Evolutionary conservation across 176 grass and related monocot genomes (phyloP).

Genomic region (Oryza rufipogon): DNA sequence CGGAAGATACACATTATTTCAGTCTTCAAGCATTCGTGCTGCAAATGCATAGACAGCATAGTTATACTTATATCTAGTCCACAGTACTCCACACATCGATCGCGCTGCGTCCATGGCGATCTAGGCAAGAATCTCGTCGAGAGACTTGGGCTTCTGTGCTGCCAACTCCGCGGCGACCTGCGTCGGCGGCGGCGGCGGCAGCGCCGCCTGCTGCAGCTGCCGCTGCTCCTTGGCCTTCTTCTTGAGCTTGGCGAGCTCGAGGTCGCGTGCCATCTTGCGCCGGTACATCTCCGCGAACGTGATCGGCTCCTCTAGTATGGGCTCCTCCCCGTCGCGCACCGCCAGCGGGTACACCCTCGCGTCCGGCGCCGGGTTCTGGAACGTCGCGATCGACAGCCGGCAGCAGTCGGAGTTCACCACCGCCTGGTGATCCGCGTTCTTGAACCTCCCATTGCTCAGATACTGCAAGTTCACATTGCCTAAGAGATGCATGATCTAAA

Average conservation of each 20-base stretch:
- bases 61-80: too few relatives aligned
- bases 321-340: conserved; percentile 71
- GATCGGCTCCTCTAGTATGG: conserved; percentile 73
- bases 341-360: conserved; percentile 83
- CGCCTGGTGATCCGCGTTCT: conserved; percentile 91
- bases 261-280: conserved; percentile 76
- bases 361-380: conserved; percentile 86
- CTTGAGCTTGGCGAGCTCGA: conserved; percentile 79
- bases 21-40: too few relatives aligned
- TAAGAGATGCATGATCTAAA: too few relatives aligned
- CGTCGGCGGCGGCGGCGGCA: conserved; percentile 27
- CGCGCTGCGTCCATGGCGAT: background rate
- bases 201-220: background rate
- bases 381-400: conserved; percentile 80
- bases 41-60: too few relatives aligned
- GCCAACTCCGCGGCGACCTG: background rate
- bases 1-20: background rate
- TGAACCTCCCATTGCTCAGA: conserved; percentile 93
- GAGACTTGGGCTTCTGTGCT: conserved; percentile 35
- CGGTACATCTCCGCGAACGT: conserved; percentile 90
- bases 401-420: conserved; percentile 84
- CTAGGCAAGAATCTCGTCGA: conserved; percentile 71
- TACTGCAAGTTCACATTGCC: conserved; percentile 40
- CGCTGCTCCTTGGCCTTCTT: conserved; percentile 66
- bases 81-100: too few relatives aligned